Percentiles rank a stretch among this genome's conserved stretches.
Evolutionary conservation across 345 rosid species (phyloP).

Genomic region (Dovyalis caffra): DNA sequence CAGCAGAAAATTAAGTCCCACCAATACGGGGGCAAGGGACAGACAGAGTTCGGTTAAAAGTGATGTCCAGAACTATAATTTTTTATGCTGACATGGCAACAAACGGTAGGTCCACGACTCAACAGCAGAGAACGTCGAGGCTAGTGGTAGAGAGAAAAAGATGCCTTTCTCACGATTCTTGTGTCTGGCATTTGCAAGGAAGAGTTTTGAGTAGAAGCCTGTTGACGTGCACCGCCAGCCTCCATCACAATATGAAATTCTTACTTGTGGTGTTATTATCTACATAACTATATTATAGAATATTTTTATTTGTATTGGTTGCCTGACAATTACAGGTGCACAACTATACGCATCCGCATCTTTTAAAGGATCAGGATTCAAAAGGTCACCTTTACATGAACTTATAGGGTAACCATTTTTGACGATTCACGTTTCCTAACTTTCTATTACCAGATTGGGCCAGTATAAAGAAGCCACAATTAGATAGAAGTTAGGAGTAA

Average conservation of each 20-base stretch:
- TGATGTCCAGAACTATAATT: background rate
- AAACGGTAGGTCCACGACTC: conserved; percentile 38
- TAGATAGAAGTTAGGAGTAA: background rate
- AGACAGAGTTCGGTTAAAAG: conserved; percentile 15
- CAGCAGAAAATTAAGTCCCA: background rate
- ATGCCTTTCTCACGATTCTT: conserved; percentile 14
- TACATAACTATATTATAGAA: background rate
- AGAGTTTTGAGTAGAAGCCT: conserved; percentile 25
- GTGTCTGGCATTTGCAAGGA: conserved; percentile 21
- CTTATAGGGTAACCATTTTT: background rate
- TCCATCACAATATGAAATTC: conserved; percentile 23
- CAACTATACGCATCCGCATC: background rate
- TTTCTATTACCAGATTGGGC: background rate
- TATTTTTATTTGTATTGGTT: background rate
- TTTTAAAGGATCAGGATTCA: background rate
- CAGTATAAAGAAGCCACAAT: background rate
- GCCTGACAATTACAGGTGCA: background rate
- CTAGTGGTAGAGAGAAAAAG: background rate
- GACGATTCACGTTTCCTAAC: background rate
- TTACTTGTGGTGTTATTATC: background rate
- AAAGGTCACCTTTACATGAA: background rate
- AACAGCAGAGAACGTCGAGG: conserved; percentile 26
- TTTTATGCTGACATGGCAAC: conserved; percentile 25
- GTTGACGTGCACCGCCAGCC: conserved; percentile 51
- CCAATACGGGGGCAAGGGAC: conserved; percentile 11